These are phyloP conservation scores for Phalaenopsis equestris DNA, from an alignment of 106 monocot species.

Conservation along the genomic window DNA sequence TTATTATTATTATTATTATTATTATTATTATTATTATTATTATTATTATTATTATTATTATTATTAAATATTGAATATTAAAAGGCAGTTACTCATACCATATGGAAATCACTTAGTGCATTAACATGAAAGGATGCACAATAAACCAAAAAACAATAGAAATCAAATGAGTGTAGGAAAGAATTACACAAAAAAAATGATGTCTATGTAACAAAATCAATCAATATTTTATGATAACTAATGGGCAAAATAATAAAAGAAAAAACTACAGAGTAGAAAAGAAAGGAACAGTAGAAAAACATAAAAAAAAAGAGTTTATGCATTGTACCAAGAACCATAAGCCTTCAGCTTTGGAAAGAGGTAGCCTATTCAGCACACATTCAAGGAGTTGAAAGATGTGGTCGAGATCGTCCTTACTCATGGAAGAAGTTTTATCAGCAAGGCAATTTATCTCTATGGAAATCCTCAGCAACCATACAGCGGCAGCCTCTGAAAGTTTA, in stretches of 20 bases:
- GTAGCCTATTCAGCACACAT: slow-evolving; percentile 25
- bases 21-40: too few species aligned
- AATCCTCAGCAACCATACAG: slow-evolving; percentile 37
- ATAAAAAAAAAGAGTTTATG: neutral
- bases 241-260: neutral
- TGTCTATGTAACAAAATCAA: neutral
- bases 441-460: slow-evolving; percentile 48
- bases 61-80: too few species aligned
- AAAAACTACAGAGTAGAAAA: too few species aligned
- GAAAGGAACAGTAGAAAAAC: neutral
- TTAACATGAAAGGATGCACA: neutral
- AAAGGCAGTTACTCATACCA: too few species aligned
- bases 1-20: too few species aligned
- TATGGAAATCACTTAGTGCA: neutral
- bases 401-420: slow-evolving; percentile 30
- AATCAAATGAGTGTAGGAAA: neutral
- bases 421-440: slow-evolving; percentile 22
- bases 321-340: slow-evolving; percentile 55
- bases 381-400: slow-evolving; percentile 31
- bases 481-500: slow-evolving; percentile 37
- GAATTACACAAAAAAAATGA: neutral
- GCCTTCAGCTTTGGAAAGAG: slow-evolving; percentile 34
- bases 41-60: too few species aligned
- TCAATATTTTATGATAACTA: neutral
- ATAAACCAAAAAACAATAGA: neutral